Percentiles rank a stretch among this genome's conserved stretches.
phyloP scores from a whole-genome alignment of 371 early-diverging fungal genomes.

The Mortierella sp. region DNA sequence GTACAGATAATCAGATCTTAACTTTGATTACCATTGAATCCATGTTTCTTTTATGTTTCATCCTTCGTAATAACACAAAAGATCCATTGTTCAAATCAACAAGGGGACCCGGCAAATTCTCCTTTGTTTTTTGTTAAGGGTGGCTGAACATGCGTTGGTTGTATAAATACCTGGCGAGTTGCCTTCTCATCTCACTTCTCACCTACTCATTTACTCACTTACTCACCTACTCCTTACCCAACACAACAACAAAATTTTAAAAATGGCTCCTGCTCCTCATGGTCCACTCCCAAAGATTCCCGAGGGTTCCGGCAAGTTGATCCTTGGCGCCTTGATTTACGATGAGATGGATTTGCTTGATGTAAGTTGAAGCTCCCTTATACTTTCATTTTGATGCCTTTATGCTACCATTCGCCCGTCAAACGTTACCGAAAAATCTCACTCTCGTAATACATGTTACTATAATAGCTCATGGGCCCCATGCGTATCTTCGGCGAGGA shows the following conservation, averaged over 20 bases:
- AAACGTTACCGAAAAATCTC: not conserved
- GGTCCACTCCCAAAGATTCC: constrained; percentile 34
- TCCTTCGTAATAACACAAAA: no score
- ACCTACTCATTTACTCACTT: no score
- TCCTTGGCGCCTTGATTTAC: constrained; percentile 27
- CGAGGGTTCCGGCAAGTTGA: constrained; percentile 13
- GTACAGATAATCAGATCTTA: no score
- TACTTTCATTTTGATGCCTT: not conserved
- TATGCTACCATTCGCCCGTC: not conserved
- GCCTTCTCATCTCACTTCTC: no score
- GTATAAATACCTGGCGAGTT: no score
- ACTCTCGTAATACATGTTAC: not conserved
- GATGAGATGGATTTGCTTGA: constrained; percentile 29
- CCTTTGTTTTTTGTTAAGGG: no score
- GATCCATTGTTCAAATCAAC: no score
- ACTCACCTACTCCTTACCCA: no score
- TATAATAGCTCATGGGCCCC: constrained; percentile 44
- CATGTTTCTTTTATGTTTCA: no score
- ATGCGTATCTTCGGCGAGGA: constrained; percentile 55
- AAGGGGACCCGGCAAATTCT: no score
- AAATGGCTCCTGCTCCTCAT: constrained; percentile 4
- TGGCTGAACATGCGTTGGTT: no score
- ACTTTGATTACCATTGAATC: no score
- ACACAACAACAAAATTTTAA: not conserved
- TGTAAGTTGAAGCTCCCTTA: not conserved